Percentiles rank a stretch among this genome's conserved stretches.
phyloP scores from a whole-genome alignment of 495 filamentous ascomycete genomes.

The Rusavskia elegans region DNA sequence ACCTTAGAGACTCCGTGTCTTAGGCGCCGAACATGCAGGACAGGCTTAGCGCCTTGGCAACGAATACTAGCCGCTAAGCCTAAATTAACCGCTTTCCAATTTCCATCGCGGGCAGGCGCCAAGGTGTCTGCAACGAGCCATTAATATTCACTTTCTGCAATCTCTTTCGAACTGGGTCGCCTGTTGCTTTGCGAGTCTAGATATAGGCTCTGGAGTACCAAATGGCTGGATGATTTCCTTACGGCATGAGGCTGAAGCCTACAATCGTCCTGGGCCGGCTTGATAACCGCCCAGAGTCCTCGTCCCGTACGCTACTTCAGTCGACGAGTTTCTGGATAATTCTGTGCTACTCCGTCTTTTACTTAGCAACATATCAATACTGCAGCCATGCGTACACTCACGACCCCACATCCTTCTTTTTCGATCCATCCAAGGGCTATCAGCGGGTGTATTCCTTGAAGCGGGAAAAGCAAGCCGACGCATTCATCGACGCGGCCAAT shows the following conservation, averaged over 20 bases:
- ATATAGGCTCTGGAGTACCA: no score
- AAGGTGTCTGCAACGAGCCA: no score
- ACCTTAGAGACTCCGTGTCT: no score
- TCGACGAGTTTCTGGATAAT: conserved; percentile 2
- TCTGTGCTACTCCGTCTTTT: not conserved
- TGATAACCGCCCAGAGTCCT: not conserved
- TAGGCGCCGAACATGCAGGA: no score
- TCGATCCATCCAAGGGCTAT: conserved; percentile 22
- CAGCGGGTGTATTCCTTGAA: conserved; percentile 22
- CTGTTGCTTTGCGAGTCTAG: no score
- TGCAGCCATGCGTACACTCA: conserved; percentile 7
- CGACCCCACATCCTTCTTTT: conserved; percentile 29
- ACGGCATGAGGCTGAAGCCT: not conserved
- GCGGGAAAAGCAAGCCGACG: conserved; percentile 21
- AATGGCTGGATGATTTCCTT: no score
- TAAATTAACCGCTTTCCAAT: no score
- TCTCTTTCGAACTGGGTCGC: no score
- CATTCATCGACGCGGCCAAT: conserved; percentile 18
- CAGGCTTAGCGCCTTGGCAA: no score
- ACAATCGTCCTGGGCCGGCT: not conserved
- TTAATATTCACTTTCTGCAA: no score
- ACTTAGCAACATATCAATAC: not conserved
- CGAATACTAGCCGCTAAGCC: no score
- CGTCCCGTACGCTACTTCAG: not conserved
- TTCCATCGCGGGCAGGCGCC: no score